Evolutionary conservation across 331 rosid species (phyloP).

Genomic region (Saraca asoca): DNA sequence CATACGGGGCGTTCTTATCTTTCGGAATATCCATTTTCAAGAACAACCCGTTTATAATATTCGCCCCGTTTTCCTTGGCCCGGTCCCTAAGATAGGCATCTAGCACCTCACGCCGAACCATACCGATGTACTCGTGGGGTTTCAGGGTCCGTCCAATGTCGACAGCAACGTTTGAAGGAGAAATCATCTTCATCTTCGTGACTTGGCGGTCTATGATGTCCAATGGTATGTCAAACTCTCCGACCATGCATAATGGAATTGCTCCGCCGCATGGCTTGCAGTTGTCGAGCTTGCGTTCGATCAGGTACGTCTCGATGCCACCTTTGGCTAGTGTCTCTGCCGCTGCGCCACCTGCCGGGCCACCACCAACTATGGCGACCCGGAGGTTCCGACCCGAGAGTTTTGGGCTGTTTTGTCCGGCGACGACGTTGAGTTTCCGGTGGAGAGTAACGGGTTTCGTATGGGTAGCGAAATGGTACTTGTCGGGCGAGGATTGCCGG

Average conservation of each 20-base stretch:
- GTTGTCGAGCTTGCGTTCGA: slow-evolving; percentile 85
- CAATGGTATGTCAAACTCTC: slow-evolving; percentile 79
- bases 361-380: slow-evolving; percentile 80
- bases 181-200: slow-evolving; percentile 94
- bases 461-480: slow-evolving; percentile 42
- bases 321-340: slow-evolving; percentile 78
- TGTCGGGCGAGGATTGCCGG: slow-evolving; percentile 64
- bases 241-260: slow-evolving; percentile 91
- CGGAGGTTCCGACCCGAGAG: slow-evolving; percentile 72
- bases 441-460: slow-evolving; percentile 25
- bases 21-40: slow-evolving; percentile 78
- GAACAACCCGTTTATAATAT: slow-evolving; percentile 71
- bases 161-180: slow-evolving; percentile 90
- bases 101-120: slow-evolving; percentile 85
- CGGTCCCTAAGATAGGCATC: slow-evolving; percentile 65
- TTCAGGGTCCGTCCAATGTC: slow-evolving; percentile 80
- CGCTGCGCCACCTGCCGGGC: slow-evolving; percentile 77
- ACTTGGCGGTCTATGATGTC: slow-evolving; percentile 88
- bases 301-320: slow-evolving; percentile 73
- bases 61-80: slow-evolving; percentile 74
- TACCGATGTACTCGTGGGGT: slow-evolving; percentile 91
- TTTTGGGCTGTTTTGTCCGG: slow-evolving; percentile 66
- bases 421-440: slow-evolving; percentile 47
- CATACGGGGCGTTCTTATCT: slow-evolving; percentile 57
- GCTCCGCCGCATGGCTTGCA: slow-evolving; percentile 97